Conservation (phyloP, 2,329 filamentous ascomycete species). For the Penicillium nordicum region DNA sequence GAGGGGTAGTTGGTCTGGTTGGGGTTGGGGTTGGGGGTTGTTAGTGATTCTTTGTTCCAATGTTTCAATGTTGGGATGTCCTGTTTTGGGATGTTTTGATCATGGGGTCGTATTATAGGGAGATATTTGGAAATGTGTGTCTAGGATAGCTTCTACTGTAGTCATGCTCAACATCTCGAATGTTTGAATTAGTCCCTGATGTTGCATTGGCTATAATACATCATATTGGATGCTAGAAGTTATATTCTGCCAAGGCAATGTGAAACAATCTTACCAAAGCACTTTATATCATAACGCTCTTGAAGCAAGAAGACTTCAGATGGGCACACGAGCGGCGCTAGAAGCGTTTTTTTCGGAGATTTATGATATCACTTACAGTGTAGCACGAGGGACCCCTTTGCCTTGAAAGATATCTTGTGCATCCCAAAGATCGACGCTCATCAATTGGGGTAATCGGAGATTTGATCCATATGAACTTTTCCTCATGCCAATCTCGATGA, state of each 20-base stretch:
- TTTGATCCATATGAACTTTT: not conserved
- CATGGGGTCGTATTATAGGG: not conserved
- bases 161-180: too few relatives aligned
- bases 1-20: conserved; percentile 11
- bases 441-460: not conserved
- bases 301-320: not conserved
- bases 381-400: not conserved
- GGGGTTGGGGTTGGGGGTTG: conserved; percentile 1
- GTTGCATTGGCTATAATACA: not conserved
- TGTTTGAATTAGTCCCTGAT: not conserved
- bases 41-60: not conserved
- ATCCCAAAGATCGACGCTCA: not conserved
- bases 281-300: not conserved
- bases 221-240: not conserved
- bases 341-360: not conserved
- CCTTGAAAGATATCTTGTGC: not conserved
- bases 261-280: not conserved
- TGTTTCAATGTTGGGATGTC: not conserved
- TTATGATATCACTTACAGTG: not conserved
- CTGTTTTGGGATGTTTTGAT: not conserved
- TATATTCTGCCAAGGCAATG: not conserved
- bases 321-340: not conserved
- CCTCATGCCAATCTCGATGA: not conserved
- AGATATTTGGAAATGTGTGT: not conserved
- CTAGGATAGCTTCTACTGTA: not conserved